Conservation (phyloP, 2,329 filamentous ascomycete genomes). For the Dactylellina leptospora region DNA sequence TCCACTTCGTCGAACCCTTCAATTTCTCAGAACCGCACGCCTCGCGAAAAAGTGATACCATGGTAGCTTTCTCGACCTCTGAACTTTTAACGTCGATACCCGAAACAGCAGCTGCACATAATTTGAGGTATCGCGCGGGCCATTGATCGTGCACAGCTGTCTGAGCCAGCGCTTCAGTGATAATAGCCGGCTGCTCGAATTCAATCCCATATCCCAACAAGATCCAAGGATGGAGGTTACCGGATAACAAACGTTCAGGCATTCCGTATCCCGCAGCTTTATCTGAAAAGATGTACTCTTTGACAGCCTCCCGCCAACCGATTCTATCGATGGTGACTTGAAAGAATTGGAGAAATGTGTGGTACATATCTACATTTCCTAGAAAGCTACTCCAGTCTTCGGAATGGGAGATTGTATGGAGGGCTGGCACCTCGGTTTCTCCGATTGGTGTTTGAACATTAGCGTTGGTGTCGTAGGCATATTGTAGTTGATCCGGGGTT, state of each 20-base stretch:
- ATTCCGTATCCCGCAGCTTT: constrained; percentile 74
- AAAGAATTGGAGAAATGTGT: constrained; percentile 80
- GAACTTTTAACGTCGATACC: constrained; percentile 54
- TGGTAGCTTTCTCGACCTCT: constrained; percentile 58
- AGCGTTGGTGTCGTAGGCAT: constrained; percentile 72
- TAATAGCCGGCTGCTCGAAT: constrained; percentile 80
- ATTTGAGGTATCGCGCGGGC: constrained; percentile 67
- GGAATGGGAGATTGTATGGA: constrained; percentile 69
- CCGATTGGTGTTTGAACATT: constrained; percentile 68
- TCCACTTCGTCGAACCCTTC: constrained; percentile 63
- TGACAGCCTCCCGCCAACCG: constrained; percentile 70
- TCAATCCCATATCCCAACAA: constrained; percentile 87
- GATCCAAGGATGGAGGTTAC: constrained; percentile 80
- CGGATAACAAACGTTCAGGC: constrained; percentile 73
- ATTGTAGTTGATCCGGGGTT: constrained; percentile 67
- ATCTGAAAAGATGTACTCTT: constrained; percentile 74
- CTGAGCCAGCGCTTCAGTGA: constrained; percentile 82
- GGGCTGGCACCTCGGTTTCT: constrained; percentile 62
- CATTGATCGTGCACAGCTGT: constrained; percentile 73
- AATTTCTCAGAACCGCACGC: constrained; percentile 69
- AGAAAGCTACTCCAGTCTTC: constrained; percentile 65
- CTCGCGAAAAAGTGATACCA: constrained; percentile 71
- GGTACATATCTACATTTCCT: constrained; percentile 72
- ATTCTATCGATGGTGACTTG: constrained; percentile 73
- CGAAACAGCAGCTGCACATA: constrained; percentile 65